These are phyloP conservation scores for Sporisorium scitamineum DNA, from an alignment of 1,284 basidiomycete genomes.

Conservation along the genomic window DNA sequence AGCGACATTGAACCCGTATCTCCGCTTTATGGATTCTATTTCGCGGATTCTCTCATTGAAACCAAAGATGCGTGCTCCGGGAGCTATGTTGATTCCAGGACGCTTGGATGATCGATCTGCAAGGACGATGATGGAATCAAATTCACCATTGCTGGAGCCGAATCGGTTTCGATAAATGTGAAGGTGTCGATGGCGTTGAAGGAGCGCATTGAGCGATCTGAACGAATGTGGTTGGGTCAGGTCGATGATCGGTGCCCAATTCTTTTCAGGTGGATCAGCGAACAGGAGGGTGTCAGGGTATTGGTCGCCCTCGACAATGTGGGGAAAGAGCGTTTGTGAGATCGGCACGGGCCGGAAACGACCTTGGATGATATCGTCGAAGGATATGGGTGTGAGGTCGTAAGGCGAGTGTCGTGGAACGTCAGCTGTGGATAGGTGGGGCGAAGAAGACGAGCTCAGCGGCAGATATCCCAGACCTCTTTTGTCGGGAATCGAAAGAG, in stretches of 20 bases:
- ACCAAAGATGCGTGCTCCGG: slow-evolving; percentile 3
- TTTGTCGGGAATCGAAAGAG: not conserved
- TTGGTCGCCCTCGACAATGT: not conserved
- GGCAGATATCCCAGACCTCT: not conserved
- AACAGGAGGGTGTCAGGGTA: slow-evolving; percentile 13
- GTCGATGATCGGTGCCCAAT: slow-evolving; percentile 24
- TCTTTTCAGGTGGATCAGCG: not conserved
- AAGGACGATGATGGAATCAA: not conserved
- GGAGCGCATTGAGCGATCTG: slow-evolving; percentile 18
- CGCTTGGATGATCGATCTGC: not conserved
- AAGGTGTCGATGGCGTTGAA: slow-evolving; percentile 17
- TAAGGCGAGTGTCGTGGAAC: not conserved
- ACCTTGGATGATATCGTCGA: slow-evolving; percentile 10
- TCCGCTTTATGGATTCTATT: slow-evolving; percentile 13
- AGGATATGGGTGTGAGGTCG: slow-evolving; percentile 4
- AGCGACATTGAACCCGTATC: slow-evolving; percentile 11
- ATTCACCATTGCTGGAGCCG: not conserved
- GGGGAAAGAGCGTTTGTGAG: not conserved
- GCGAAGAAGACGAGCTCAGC: not conserved
- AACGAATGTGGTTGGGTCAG: slow-evolving; percentile 17
- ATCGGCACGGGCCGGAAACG: not conserved
- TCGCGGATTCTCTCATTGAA: slow-evolving; percentile 12
- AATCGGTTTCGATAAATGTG: slow-evolving; percentile 15
- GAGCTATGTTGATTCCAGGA: not conserved
- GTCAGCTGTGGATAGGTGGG: not conserved